Evolutionary conservation across 2,329 filamentous ascomycete species (phyloP), one percentile per base, ranked within the genome.

Genomic region (Sporothrix dimorphospora): DNA sequence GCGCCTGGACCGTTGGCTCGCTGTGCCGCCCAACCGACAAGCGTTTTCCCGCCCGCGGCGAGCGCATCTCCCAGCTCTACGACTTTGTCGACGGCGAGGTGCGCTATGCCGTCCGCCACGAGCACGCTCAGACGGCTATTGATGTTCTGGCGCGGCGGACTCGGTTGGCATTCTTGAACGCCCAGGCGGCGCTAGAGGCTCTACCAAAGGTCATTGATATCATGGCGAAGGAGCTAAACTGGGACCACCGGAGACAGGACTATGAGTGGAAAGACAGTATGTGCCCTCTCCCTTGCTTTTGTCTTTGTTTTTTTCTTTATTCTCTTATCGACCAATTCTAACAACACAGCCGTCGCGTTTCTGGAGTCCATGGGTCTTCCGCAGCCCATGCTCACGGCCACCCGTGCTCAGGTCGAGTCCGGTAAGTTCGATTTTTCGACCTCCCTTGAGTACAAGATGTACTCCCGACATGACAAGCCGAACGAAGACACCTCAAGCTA

Each of bases 41-140:
- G 77, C 90, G 94, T 67, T 97, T 94, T 85, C 94, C 94, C 3
- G 91, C 94, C 42, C 88, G 93, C 69, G 94, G 94, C 71, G 89
- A 92, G 81, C 91, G 93, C 74, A 91, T 98, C 74, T 91, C 92
- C 3, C 82, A 87, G 19, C 85, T 97, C 42, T 97, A 97, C 81
- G 94, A 94, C 16, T 97, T 96, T 81, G 89, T 98, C 34, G 94
- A 98, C 78, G 94, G 94, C 63, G 95, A 98, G 83, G 88, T 98
- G 53, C 89, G 94, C 71, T 97, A 97, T 80, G 94, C 94, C 27
- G 90, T 97, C 49, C 86, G 90, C 70, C 91, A 97, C 81, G 95
- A 98, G 83, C 97, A 97, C 79, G 95, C 95, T 2, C 93, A 97
- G 81, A 96, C 93, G 3, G 93, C 94, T 0, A 91, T 94, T 19